Evolutionary conservation across 176 grass and related monocot species (phyloP).

Genomic region (Ananas comosus): DNA sequence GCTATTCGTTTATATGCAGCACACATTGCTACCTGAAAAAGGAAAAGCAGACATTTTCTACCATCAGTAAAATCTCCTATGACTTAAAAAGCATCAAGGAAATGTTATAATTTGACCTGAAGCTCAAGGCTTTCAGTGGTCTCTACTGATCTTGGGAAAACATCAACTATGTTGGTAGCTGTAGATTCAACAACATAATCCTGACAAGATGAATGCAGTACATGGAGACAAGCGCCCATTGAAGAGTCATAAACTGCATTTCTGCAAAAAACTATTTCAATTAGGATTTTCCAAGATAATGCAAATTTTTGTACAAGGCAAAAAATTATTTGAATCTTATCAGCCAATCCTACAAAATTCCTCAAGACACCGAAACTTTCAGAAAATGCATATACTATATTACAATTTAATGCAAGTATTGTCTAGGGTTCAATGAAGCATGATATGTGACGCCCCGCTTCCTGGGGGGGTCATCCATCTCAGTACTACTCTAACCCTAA

Average conservation of each 20-base stretch:
- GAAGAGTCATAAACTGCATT: conserved; percentile 64
- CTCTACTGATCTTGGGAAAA: conserved; percentile 45
- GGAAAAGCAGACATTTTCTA: conserved; percentile 14
- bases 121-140: conserved; percentile 60
- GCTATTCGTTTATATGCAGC: conserved; percentile 77
- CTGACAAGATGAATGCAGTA: conserved; percentile 71
- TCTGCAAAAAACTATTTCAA: conserved; percentile 35
- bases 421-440: too few relatives aligned
- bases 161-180: conserved; percentile 56
- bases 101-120: conserved; percentile 54
- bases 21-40: conserved; percentile 72
- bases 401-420: too few relatives aligned
- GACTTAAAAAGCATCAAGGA: neutral
- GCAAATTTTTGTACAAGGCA: too few relatives aligned
- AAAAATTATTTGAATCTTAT: too few relatives aligned
- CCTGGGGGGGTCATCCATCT: too few relatives aligned
- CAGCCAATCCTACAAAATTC: too few relatives aligned
- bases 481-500: too few relatives aligned
- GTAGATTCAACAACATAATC: conserved; percentile 75
- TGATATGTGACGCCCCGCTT: too few relatives aligned
- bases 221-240: conserved; percentile 69
- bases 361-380: too few relatives aligned
- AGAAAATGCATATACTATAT: too few relatives aligned
- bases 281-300: neutral
- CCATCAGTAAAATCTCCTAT: neutral